These are phyloP conservation scores for Nicotiana obtusifolia DNA, from an alignment of 257 asterid genomes.

Conservation along the genomic window DNA sequence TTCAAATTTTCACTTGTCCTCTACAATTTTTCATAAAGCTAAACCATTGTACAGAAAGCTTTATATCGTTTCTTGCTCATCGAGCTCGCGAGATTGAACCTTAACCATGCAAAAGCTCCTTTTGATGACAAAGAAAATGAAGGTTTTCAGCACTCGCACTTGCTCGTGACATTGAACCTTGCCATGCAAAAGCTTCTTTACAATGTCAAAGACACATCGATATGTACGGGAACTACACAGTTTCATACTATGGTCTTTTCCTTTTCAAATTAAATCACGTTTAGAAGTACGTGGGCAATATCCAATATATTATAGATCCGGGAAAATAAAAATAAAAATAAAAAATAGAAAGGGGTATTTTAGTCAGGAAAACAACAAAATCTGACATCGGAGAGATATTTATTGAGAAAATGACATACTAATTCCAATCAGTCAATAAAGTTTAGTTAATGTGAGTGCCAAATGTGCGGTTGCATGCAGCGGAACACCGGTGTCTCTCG, in stretches of 20 bases:
- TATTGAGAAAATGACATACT: not conserved
- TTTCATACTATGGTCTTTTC: too few species aligned
- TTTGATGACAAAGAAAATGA: not conserved
- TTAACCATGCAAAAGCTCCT: not conserved
- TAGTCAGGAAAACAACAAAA: not conserved
- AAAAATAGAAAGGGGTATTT: not conserved
- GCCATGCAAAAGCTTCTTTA: too few species aligned
- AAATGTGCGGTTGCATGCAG: slow-evolving; percentile 36
- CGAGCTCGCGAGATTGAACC: not conserved
- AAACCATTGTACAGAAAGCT: not conserved
- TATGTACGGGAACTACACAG: too few species aligned
- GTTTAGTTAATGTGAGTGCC: not conserved
- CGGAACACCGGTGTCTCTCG: slow-evolving; percentile 20
- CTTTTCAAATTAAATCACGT: not conserved
- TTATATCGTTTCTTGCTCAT: not conserved
- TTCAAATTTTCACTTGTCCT: not conserved
- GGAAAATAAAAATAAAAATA: not conserved
- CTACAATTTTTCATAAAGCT: too few species aligned
- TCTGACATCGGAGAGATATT: not conserved
- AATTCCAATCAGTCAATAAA: not conserved
- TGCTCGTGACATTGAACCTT: too few species aligned
- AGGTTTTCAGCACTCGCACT: not conserved
- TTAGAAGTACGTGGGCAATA: not conserved
- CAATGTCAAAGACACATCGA: not conserved
- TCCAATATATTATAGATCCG: not conserved